Evolutionary conservation across 768 basidiomycete species (phyloP), one percentile per base, ranked within the genome.

Genomic region (Coprinopsis marcescibilis): DNA sequence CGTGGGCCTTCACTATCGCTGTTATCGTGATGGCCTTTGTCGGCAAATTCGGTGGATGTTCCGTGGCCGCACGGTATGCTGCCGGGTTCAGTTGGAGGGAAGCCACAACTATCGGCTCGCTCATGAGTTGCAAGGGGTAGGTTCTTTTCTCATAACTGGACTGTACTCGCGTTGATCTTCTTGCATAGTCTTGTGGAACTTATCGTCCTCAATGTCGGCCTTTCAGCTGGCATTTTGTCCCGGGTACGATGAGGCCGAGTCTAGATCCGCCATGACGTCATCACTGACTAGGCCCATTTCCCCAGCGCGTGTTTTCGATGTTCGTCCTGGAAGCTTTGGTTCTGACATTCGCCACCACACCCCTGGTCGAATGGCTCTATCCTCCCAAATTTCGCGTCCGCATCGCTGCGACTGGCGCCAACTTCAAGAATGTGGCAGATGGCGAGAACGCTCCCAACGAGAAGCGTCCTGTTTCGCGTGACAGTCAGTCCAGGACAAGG

Each of bases 51-150:
- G 74, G 84, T 3, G 92, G 89, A 5, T 95, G 92, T 56, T 72
- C 78, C 0, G 45, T 83, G 4, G 84, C 86, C 0, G 86, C 93
- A 0, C 68, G 70, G 32, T 69, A 75, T 25, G 56, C 74, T 8
- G 87, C 81, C 5, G 83, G 84, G 0, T 97, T 90, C 64, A 75
- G 66, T 6, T 85, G 80, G 79, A 73, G 95, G 30, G 95, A 98
- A 60, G 66, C 85, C 0, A 73, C 80, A 27, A 82, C 92, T 0
- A 84, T 97, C 40, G 96, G 96, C 0, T 82, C 87, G 10, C 62
- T 98, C 42, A 97, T 99, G 94, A 88, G 84, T 58, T 95, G 93
- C 60, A 94, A 98, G 74, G 93, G 91, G 87, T 86, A 48, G 27
- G 5, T 12, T 19, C 5, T 26, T 14, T 17, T 36, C 2, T n/a